A percentile compares a stretch with the other conserved stretches of the same genome.
phyloP scores from a whole-genome alignment of 352 stramenopile genomes.

The Phytopythium helicoides region DNA sequence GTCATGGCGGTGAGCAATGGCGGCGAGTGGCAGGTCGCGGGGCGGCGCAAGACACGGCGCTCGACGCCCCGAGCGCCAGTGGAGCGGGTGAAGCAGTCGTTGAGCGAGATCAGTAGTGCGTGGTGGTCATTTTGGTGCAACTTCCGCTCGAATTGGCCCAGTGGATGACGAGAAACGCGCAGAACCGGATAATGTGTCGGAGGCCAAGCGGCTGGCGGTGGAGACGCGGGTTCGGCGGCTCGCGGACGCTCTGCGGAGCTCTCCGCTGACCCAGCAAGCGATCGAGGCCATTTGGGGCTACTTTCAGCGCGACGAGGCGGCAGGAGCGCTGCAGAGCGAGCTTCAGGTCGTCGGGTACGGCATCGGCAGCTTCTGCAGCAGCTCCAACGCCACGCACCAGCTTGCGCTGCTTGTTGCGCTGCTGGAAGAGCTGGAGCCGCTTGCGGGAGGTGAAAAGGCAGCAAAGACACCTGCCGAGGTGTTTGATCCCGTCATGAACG shows the following conservation, averaged over 20 bases:
- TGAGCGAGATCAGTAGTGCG: not conserved
- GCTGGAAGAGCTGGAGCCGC: constrained; percentile 14
- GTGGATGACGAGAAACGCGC: too few species aligned
- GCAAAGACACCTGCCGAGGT: constrained; percentile 25
- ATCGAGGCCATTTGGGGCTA: constrained; percentile 20
- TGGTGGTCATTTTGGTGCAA: too few species aligned
- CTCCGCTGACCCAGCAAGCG: constrained; percentile 24
- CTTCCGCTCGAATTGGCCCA: too few species aligned
- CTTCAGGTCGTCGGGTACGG: constrained; percentile 62
- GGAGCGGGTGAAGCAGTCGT: not conserved
- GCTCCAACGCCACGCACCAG: constrained; percentile 73
- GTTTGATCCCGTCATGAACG: constrained; percentile 81
- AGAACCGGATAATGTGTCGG: constrained; percentile 1
- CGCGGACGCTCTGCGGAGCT: constrained; percentile 24
- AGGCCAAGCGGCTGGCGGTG: constrained; percentile 35
- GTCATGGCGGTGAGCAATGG: not conserved
- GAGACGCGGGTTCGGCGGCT: constrained; percentile 36
- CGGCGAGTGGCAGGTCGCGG: constrained; percentile 2
- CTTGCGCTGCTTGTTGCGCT: constrained; percentile 61
- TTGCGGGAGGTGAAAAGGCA: too few species aligned
- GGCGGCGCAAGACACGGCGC: not conserved
- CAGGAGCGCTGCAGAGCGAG: not conserved
- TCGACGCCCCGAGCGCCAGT: not conserved
- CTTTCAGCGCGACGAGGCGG: constrained; percentile 12
- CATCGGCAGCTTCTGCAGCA: constrained; percentile 73